Evolutionary conservation across 2,329 filamentous ascomycete species (phyloP).

Genomic region (Alternaria solani): DNA sequence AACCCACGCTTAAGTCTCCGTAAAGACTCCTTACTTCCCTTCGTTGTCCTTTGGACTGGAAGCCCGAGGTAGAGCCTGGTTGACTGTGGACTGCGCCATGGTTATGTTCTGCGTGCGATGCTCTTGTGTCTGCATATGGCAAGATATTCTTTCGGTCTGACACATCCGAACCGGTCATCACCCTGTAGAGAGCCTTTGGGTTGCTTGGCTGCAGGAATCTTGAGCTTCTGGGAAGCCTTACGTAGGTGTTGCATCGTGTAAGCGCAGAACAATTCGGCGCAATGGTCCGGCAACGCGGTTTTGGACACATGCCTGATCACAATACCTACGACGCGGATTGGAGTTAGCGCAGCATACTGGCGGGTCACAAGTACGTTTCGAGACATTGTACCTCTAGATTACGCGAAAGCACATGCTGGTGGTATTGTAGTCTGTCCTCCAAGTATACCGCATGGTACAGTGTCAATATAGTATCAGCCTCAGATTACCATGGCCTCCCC

Average conservation of each 20-base stretch:
- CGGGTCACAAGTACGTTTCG: constrained; percentile 2
- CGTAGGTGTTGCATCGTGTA: background rate
- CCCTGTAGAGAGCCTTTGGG: background rate
- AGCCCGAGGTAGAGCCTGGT: background rate
- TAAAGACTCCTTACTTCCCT: background rate
- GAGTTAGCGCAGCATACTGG: constrained; percentile 3
- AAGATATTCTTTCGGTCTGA: background rate
- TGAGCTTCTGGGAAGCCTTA: background rate
- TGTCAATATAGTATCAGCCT: constrained; percentile 1
- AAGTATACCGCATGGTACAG: background rate
- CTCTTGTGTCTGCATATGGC: background rate
- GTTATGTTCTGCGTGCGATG: background rate
- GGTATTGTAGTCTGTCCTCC: background rate
- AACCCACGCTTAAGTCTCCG: constrained; percentile 2
- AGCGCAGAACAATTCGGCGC: background rate
- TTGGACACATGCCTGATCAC: background rate
- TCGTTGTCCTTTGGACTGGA: background rate
- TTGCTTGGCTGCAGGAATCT: background rate
- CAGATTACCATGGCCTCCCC: background rate
- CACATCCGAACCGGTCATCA: background rate
- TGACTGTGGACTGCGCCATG: background rate
- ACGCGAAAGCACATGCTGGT: background rate
- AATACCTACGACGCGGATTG: background rate
- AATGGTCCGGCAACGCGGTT: background rate
- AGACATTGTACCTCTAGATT: background rate